Conservation (phyloP, 1,284 basidiomycete species). For the Phenoliferia sp. region DNA sequence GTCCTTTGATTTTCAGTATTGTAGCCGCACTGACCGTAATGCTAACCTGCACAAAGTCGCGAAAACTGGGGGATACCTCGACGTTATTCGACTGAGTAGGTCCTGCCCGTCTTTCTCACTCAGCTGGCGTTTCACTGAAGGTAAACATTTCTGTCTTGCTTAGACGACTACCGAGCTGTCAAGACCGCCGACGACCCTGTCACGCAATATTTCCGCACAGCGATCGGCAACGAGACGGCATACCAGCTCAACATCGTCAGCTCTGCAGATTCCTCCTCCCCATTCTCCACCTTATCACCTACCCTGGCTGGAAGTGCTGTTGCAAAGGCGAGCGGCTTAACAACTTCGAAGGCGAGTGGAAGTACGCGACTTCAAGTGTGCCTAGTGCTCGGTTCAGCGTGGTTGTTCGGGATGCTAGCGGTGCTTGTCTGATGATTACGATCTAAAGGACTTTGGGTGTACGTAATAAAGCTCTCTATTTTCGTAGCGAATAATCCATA, state of each 20-base stretch:
- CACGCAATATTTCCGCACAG: not conserved
- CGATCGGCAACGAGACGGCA: not conserved
- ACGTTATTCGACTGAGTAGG: not conserved
- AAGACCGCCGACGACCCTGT: not conserved
- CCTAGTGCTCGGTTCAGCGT: too few relatives aligned
- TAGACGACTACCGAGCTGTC: conserved; percentile 1
- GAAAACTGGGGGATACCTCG: not conserved
- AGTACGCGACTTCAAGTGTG: too few relatives aligned
- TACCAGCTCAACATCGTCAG: not conserved
- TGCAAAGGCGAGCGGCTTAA: too few relatives aligned
- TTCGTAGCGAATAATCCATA: too few relatives aligned
- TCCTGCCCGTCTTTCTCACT: not conserved
- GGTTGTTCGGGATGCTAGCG: too few relatives aligned
- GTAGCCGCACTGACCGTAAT: not conserved
- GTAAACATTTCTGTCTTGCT: not conserved
- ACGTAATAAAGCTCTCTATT: too few relatives aligned
- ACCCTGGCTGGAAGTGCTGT: too few relatives aligned
- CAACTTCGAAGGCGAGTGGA: too few relatives aligned
- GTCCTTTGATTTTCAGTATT: not conserved
- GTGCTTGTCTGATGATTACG: too few relatives aligned
- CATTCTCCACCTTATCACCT: not conserved
- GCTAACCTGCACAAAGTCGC: not conserved
- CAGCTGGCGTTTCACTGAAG: not conserved
- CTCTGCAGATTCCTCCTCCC: not conserved
- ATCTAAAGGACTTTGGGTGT: too few relatives aligned